phyloP scores from a whole-genome alignment of 2,329 filamentous ascomycete genomes.

The Westerdykella aurantiaca region DNA sequence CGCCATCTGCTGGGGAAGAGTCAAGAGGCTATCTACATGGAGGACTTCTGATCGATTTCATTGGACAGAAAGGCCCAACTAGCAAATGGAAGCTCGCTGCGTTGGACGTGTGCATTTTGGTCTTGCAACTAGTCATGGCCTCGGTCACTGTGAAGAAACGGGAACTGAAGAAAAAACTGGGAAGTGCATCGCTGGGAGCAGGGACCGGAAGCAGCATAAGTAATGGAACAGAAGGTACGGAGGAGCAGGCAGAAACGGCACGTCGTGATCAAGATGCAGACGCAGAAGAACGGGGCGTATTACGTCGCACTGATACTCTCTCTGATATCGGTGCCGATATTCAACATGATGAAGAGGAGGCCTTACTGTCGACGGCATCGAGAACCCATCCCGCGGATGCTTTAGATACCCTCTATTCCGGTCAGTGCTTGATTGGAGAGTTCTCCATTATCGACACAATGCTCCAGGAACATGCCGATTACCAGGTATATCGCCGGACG shows the following conservation, averaged over 20 bases:
- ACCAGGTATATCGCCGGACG: conserved; percentile 29
- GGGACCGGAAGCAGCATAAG: neutral
- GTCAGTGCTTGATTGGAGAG: conserved; percentile 44
- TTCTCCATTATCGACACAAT: conserved; percentile 40
- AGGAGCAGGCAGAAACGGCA: conserved; percentile 7
- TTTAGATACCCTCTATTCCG: conserved; percentile 44
- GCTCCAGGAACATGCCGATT: conserved; percentile 38
- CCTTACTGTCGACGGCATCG: conserved; percentile 25
- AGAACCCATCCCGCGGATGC: conserved; percentile 23
- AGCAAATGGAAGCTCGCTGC: conserved; percentile 48
- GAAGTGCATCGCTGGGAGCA: conserved; percentile 2
- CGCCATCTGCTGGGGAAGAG: conserved; percentile 43
- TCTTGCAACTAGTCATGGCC: conserved; percentile 54
- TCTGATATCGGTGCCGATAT: conserved; percentile 39
- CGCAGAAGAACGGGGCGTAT: conserved; percentile 54
- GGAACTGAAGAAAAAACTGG: conserved; percentile 39
- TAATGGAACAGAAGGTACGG: conserved; percentile 8
- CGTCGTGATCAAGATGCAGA: conserved; percentile 50
- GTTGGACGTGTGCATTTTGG: conserved; percentile 50
- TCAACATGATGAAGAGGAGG: conserved; percentile 25
- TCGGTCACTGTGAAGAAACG: conserved; percentile 50
- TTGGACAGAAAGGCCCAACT: conserved; percentile 55
- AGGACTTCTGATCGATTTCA: conserved; percentile 59
- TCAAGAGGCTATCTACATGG: conserved; percentile 55
- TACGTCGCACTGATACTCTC: conserved; percentile 36